Base-by-base conservation (phyloP, 2,329 filamentous ascomycete genomes). In the Sporothrix inflata region DNA sequence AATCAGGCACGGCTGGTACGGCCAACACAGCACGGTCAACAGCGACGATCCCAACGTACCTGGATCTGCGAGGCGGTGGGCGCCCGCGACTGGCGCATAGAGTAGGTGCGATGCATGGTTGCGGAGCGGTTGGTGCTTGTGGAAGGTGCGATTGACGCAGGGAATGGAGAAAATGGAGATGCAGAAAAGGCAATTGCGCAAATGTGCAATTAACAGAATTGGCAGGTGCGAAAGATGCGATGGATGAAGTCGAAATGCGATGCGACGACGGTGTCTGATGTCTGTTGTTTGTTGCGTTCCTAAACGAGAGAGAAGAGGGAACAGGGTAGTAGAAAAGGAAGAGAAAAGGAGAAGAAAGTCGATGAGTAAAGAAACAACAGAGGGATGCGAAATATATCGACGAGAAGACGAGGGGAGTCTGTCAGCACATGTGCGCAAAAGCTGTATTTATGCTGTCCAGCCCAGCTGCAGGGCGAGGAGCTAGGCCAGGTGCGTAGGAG, bases 81-180 rank as follows among this genome's bases (percentile, higher is more conserved):
- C 83, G 94, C 94, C 88, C 96, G 91, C 83, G 93, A 92, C 84
- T 97, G 92, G 91, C 96, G 94, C 96, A 98, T 97, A 79, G 94
- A 97, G 83, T 98, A 99, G 76, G 96, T 98, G 83, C 95, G 94
- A 89, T 99, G 96, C 95, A 99, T 99, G 72, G 74, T 84, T 83
- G 73, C 49, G 67, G 34, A 4, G 40, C 5, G 47, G n/a, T 9
- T n/a, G 19, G 30, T 40, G 47, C n/a, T 66, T n/a, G n/a, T 47
- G 51, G 70, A 61, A 68, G 30, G 45, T 40, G 61, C 61, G 63
- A 42, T 49, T 27, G 49, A 19, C 24, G 70, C 24, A 47, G 24
- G 14, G 40, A 19, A 21, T 21, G 42, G 27, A 61, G 19, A 21
- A n/a, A 61, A 16, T 1, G 27, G 24, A 38, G 34, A 24, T 53